A percentile compares a stretch with the other conserved stretches of the same genome.
phyloP scores from a whole-genome alignment of 148 eudicot genomes.

The Silene conica region DNA sequence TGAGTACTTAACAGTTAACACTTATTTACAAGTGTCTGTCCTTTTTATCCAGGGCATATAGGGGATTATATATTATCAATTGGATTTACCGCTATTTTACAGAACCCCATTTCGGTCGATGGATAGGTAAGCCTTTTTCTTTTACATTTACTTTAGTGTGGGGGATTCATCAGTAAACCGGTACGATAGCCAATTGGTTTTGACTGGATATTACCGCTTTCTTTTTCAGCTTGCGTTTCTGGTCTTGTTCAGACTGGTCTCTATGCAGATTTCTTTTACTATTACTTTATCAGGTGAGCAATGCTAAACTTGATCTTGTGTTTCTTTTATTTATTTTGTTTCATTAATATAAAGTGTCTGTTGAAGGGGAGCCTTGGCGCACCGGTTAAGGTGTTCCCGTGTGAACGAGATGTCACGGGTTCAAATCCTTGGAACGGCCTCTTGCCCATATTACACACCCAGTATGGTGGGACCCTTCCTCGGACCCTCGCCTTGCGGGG shows the following conservation, averaged over 20 bases:
- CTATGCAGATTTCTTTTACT: slow-evolving; percentile 86
- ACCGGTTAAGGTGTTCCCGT: too few relatives aligned
- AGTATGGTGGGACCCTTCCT: too few relatives aligned
- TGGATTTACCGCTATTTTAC: slow-evolving; percentile 92
- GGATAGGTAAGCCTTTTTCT: slow-evolving; percentile 35
- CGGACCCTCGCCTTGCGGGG: too few relatives aligned
- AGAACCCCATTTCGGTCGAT: slow-evolving; percentile 56
- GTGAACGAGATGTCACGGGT: too few relatives aligned
- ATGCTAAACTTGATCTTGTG: background rate
- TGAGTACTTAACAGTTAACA: background rate
- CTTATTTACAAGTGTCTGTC: background rate
- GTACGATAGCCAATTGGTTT: background rate
- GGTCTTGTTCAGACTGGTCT: slow-evolving; percentile 78
- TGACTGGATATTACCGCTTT: background rate
- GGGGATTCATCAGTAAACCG: background rate
- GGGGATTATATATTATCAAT: slow-evolving; percentile 79
- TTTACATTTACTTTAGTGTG: background rate
- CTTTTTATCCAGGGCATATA: slow-evolving; percentile 60
- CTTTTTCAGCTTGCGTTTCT: slow-evolving; percentile 51
- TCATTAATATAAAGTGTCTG: background rate
- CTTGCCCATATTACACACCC: too few relatives aligned
- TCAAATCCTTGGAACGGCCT: too few relatives aligned
- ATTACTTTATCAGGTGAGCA: slow-evolving; percentile 64
- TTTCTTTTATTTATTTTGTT: background rate
- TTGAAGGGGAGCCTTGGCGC: too few relatives aligned